Conservation (phyloP, 306 rosid species). For the Prunus campanulata region DNA sequence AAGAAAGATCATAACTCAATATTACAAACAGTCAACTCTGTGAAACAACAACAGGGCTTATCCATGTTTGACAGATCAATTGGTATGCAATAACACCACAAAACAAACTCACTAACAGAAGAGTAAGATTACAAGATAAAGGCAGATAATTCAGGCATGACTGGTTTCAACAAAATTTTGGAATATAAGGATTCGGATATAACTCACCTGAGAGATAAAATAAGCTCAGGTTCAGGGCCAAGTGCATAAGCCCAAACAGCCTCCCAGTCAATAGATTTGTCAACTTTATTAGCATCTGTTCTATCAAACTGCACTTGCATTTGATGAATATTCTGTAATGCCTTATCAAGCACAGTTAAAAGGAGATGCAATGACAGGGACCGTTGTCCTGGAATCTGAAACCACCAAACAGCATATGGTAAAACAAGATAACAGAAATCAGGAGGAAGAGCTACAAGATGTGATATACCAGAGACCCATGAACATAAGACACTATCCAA, state of each 20-base stretch:
- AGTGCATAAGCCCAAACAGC: slow-evolving; percentile 93
- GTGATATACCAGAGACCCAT: not conserved
- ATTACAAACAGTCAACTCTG: not conserved
- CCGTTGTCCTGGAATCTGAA: slow-evolving; percentile 93
- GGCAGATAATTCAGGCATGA: not conserved
- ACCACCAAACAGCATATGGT: not conserved
- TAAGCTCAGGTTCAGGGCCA: slow-evolving; percentile 97
- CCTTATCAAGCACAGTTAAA: slow-evolving; percentile 72
- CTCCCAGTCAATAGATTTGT: slow-evolving; percentile 68
- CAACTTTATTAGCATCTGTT: slow-evolving; percentile 31
- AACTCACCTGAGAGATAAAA: slow-evolving; percentile 73
- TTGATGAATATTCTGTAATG: slow-evolving; percentile 44
- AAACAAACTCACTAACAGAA: not conserved
- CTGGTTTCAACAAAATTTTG: slow-evolving; percentile 18
- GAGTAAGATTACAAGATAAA: not conserved
- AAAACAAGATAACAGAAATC: not conserved
- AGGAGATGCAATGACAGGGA: slow-evolving; percentile 73
- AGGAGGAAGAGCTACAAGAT: slow-evolving; percentile 1
- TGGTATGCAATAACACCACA: not conserved
- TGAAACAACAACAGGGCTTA: not conserved
- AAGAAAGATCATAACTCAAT: not conserved
- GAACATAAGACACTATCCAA: slow-evolving; percentile 3
- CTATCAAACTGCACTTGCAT: slow-evolving; percentile 38
- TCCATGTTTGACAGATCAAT: not conserved
- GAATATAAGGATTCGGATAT: slow-evolving; percentile 19